Evolutionary conservation across 805 yeast species (phyloP).

Genomic region (Candida chauliodis): DNA sequence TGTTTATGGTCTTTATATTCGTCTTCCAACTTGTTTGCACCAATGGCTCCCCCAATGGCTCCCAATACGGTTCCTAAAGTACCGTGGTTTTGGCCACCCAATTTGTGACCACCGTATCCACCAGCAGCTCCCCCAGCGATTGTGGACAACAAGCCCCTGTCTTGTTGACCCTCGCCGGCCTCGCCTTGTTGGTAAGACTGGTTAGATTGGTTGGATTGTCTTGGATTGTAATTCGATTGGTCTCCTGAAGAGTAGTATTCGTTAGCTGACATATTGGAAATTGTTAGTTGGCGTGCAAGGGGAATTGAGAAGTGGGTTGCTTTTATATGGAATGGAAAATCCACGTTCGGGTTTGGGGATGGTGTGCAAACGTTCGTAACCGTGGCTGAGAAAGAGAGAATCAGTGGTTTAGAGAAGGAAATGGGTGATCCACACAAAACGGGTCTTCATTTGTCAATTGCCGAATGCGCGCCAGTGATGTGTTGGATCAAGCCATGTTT

Average conservation of each 20-base stretch:
- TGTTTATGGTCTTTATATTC: slow-evolving; percentile 25
- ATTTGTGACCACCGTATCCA: slow-evolving; percentile 48
- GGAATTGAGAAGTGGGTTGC: not conserved
- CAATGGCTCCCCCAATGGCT: slow-evolving; percentile 53
- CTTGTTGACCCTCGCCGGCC: slow-evolving; percentile 18
- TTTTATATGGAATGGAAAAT: not conserved
- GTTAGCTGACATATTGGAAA: slow-evolving; percentile 49
- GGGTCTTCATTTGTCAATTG: too few relatives aligned
- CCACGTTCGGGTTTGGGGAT: not conserved
- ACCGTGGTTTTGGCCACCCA: slow-evolving; percentile 35
- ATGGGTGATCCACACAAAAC: not conserved
- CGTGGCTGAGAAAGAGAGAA: not conserved
- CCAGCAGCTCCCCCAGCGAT: slow-evolving; percentile 53
- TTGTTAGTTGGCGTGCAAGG: not conserved
- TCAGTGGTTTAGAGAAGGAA: not conserved
- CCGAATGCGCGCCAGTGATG: too few relatives aligned
- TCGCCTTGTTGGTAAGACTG: not conserved
- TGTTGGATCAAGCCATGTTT: too few relatives aligned
- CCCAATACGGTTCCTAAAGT: slow-evolving; percentile 48
- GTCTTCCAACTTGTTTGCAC: slow-evolving; percentile 49
- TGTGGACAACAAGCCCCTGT: slow-evolving; percentile 41
- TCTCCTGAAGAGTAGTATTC: slow-evolving; percentile 49
- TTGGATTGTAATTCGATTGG: slow-evolving; percentile 28
- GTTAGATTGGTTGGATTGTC: slow-evolving; percentile 24
- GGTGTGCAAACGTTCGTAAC: not conserved